Percentiles rank a stretch among this genome's conserved stretches.
Evolutionary conservation across 129 eudicot species (phyloP).

Genomic region (Apium graveolens): DNA sequence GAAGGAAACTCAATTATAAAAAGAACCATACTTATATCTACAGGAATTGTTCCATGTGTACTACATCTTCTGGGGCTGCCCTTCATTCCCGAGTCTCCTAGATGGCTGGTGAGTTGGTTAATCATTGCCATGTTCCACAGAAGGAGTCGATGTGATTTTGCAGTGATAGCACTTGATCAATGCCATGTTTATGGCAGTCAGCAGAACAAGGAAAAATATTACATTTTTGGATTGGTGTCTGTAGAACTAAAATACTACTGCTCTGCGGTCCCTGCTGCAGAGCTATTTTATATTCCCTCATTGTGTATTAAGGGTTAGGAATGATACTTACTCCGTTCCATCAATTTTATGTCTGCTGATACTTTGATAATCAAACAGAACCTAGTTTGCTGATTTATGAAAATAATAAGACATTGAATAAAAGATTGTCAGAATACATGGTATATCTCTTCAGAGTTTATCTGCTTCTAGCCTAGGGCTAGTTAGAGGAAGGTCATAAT

Average conservation of each 20-base stretch:
- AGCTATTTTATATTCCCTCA: not conserved
- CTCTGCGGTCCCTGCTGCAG: not conserved
- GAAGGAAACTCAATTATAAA: not conserved
- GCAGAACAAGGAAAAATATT: not conserved
- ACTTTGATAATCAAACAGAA: not conserved
- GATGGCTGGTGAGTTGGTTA: conserved; percentile 77
- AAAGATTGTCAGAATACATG: not conserved
- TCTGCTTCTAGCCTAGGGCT: not conserved
- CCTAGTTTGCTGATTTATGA: not conserved
- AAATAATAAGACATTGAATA: not conserved
- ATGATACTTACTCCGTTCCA: not conserved
- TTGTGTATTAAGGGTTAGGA: not conserved
- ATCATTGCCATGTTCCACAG: not conserved
- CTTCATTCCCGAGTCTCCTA: conserved; percentile 87
- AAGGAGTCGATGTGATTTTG: not conserved
- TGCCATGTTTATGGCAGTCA: not conserved
- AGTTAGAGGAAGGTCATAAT: not conserved
- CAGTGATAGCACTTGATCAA: not conserved
- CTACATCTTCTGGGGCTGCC: conserved; percentile 55
- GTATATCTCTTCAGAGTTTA: not conserved
- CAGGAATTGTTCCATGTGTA: conserved; percentile 67
- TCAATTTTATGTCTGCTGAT: not conserved
- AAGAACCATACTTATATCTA: conserved; percentile 6
- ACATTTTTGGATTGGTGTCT: not conserved
- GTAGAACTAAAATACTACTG: not conserved